phyloP scores from a whole-genome alignment of 1,284 basidiomycete species.

The Ustilago xerochloae region DNA sequence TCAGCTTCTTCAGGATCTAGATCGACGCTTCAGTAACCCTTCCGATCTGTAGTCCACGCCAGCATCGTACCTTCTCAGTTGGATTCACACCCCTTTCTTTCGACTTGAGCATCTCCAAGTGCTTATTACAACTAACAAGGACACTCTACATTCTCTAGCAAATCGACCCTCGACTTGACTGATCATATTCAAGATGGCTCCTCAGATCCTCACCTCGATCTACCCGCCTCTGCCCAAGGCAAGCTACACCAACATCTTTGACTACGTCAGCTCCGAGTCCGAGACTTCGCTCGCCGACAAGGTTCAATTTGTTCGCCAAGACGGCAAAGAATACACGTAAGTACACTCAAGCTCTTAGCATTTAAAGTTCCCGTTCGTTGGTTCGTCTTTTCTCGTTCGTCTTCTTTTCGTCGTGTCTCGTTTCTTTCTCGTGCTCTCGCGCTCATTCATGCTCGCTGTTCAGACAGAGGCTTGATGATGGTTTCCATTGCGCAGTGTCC shows the following conservation, averaged over 20 bases:
- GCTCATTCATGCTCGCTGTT: neutral
- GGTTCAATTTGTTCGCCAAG: conserved; percentile 48
- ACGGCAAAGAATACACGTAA: conserved; percentile 48
- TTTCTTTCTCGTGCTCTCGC: neutral
- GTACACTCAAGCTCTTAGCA: conserved; percentile 10
- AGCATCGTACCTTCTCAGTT: neutral
- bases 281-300: conserved; percentile 44
- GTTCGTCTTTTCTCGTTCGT: neutral
- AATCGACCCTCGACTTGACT: too few relatives aligned
- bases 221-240: conserved; percentile 49
- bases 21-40: neutral
- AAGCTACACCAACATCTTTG: conserved; percentile 52
- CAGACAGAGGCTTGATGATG: neutral
- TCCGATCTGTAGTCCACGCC: neutral
- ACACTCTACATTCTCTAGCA: too few relatives aligned
- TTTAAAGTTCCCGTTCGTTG: too few relatives aligned
- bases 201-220: conserved; percentile 52
- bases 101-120: neutral
- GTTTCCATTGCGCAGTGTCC: neutral
- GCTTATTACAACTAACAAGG: too few relatives aligned
- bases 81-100: neutral
- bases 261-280: conserved; percentile 51
- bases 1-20: neutral
- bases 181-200: conserved; percentile 20
- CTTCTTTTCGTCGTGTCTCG: neutral